phyloP scores from a whole-genome alignment of 2,329 filamentous ascomycete genomes.

The Exophiala dermatitidis region DNA sequence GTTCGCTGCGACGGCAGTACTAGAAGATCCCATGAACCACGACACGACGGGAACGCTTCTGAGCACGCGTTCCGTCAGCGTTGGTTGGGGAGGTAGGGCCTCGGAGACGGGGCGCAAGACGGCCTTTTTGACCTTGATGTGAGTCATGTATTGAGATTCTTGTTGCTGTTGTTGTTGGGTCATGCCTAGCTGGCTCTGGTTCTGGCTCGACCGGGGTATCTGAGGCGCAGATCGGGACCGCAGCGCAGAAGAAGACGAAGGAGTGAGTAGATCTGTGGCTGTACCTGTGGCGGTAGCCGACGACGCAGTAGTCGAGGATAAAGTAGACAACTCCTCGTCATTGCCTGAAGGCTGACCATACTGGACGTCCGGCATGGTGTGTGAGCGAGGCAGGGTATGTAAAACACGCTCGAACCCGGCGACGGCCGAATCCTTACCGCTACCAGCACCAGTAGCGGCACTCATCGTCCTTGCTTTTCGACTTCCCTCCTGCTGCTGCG shows the following conservation, averaged over 20 bases:
- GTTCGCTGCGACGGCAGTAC: neutral
- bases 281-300: conserved; percentile 32
- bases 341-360: conserved; percentile 30
- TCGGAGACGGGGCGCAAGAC: conserved; percentile 62
- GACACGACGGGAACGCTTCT: conserved; percentile 61
- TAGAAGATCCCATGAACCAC: conserved; percentile 54
- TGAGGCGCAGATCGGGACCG: conserved; percentile 26
- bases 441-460: conserved; percentile 29
- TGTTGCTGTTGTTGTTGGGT: conserved; percentile 28
- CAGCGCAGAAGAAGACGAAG: conserved; percentile 28
- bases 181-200: conserved; percentile 8
- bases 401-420: conserved; percentile 31
- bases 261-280: conserved; percentile 19
- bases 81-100: conserved; percentile 63
- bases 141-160: conserved; percentile 44
- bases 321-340: conserved; percentile 28
- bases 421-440: conserved; percentile 28
- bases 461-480: conserved; percentile 26
- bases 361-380: conserved; percentile 31
- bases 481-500: conserved; percentile 3
- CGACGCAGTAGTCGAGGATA: conserved; percentile 36
- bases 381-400: conserved; percentile 35
- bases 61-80: conserved; percentile 56
- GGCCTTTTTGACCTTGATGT: conserved; percentile 60
- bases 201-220: neutral